A percentile compares a stretch with the other conserved stretches of the same genome.
Evolutionary conservation across 495 filamentous ascomycete species (phyloP).

Genomic region (Aspergillus hancockii): DNA sequence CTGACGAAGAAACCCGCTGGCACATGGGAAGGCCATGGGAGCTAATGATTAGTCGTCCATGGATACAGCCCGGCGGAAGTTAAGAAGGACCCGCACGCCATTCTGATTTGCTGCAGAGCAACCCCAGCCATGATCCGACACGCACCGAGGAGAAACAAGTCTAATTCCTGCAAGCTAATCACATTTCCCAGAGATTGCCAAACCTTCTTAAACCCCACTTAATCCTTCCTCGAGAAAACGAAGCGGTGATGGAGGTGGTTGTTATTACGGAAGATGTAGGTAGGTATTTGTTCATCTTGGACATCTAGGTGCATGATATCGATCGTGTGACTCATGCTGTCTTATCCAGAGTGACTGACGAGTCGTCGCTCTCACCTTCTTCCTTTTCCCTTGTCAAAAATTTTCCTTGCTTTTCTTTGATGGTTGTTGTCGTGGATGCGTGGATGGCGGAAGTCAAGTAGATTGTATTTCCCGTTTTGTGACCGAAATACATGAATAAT

Average conservation of each 20-base stretch:
- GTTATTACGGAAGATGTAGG: slow-evolving; percentile 8
- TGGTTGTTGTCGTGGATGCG: background rate
- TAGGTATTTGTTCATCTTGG: background rate
- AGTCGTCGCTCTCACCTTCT: background rate
- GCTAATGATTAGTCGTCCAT: slow-evolving; percentile 5
- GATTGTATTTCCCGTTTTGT: background rate
- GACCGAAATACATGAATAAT: background rate
- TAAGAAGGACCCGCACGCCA: slow-evolving; percentile 1
- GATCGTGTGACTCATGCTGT: slow-evolving; percentile 22
- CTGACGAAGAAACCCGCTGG: slow-evolving; percentile 13
- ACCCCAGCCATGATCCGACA: slow-evolving; percentile 6
- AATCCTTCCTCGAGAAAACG: background rate
- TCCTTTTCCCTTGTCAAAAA: background rate
- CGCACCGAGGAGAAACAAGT: slow-evolving; percentile 15
- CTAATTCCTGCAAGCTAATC: slow-evolving; percentile 18
- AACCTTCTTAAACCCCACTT: slow-evolving; percentile 12
- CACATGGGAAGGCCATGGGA: slow-evolving; percentile 17
- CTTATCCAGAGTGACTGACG: background rate
- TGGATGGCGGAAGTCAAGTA: background rate
- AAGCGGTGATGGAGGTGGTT: background rate
- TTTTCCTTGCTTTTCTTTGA: background rate
- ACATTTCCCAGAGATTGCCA: slow-evolving; percentile 12
- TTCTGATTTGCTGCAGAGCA: slow-evolving; percentile 15
- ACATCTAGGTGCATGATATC: slow-evolving; percentile 13
- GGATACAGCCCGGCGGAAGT: slow-evolving; percentile 11